Evolutionary conservation across 805 yeast genomes (phyloP).

Genomic region (Lipomyces lipofer): DNA sequence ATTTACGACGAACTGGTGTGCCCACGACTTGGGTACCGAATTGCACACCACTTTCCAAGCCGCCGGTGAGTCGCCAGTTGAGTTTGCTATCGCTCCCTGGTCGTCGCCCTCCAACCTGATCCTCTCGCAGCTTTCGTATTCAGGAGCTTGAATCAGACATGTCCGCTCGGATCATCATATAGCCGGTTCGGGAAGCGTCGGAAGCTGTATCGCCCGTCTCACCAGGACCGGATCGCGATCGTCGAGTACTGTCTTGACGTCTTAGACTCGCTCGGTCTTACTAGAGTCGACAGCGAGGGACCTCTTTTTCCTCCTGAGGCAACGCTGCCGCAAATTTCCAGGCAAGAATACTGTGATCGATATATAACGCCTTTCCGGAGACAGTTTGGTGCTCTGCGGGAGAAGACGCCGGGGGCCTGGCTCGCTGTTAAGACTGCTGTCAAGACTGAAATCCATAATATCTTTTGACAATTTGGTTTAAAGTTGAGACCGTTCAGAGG

Average conservation of each 20-base stretch:
- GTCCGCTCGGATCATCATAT: too few relatives aligned
- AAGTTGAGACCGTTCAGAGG: not conserved
- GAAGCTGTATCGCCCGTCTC: not conserved
- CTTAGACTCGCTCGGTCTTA: not conserved
- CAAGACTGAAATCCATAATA: not conserved
- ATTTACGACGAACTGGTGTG: too few relatives aligned
- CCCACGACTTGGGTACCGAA: too few relatives aligned
- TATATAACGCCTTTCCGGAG: not conserved
- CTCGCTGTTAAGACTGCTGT: not conserved
- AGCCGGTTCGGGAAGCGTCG: not conserved
- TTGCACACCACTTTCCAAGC: too few relatives aligned
- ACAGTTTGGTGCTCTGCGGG: not conserved
- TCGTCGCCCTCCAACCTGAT: too few relatives aligned
- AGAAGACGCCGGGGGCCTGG: constrained; percentile 1
- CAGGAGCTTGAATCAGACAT: too few relatives aligned
- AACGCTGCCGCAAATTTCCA: not conserved
- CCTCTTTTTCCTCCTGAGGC: not conserved
- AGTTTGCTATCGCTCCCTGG: too few relatives aligned
- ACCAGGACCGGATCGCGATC: not conserved
- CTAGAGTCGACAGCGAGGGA: not conserved
- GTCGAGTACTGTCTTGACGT: not conserved
- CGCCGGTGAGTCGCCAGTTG: too few relatives aligned
- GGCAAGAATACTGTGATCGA: not conserved
- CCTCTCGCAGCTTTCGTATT: too few relatives aligned
- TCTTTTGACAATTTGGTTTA: not conserved